A percentile compares a stretch with the other conserved stretches of the same genome.
Evolutionary conservation across 768 basidiomycete species (phyloP).

Genomic region (Crucibulum laeve): DNA sequence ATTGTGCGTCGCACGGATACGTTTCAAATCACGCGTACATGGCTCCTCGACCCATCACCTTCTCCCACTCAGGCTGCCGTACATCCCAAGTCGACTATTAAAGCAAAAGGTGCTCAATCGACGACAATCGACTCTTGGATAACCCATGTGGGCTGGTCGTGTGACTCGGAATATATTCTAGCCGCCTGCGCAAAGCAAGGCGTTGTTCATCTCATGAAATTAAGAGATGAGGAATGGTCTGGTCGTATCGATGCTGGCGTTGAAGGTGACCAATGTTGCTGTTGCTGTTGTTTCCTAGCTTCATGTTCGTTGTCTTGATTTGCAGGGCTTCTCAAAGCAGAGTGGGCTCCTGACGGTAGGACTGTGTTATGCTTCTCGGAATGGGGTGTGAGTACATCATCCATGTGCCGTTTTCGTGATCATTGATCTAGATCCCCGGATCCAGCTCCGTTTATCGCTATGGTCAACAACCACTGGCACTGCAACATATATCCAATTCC

Average conservation of each 20-base stretch:
- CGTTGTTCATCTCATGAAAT: constrained; percentile 71
- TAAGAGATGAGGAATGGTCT: constrained; percentile 76
- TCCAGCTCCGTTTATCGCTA: constrained; percentile 77
- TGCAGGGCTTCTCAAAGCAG: constrained; percentile 74
- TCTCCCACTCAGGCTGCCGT: constrained; percentile 46
- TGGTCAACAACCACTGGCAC: constrained; percentile 77
- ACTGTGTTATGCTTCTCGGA: constrained; percentile 87
- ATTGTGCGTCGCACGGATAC: constrained; percentile 83
- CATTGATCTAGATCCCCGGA: constrained; percentile 3
- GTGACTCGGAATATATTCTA: constrained; percentile 82
- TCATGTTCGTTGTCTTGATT: too few species aligned
- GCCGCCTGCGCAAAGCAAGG: constrained; percentile 73
- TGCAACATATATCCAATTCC: constrained; percentile 84
- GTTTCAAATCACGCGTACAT: constrained; percentile 78
- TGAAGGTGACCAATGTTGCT: constrained; percentile 43
- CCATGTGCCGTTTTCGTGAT: too few species aligned
- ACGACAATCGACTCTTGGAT: constrained; percentile 39
- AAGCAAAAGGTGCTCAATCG: constrained; percentile 17
- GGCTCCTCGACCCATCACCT: constrained; percentile 57
- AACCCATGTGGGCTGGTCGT: constrained; percentile 81
- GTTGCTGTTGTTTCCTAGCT: neutral
- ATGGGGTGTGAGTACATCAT: constrained; percentile 71
- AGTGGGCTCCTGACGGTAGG: constrained; percentile 88
- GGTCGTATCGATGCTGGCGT: constrained; percentile 76
- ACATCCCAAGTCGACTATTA: constrained; percentile 26